Evolutionary conservation across 345 rosid genomes (phyloP).

Genomic region (Passiflora organensis): DNA sequence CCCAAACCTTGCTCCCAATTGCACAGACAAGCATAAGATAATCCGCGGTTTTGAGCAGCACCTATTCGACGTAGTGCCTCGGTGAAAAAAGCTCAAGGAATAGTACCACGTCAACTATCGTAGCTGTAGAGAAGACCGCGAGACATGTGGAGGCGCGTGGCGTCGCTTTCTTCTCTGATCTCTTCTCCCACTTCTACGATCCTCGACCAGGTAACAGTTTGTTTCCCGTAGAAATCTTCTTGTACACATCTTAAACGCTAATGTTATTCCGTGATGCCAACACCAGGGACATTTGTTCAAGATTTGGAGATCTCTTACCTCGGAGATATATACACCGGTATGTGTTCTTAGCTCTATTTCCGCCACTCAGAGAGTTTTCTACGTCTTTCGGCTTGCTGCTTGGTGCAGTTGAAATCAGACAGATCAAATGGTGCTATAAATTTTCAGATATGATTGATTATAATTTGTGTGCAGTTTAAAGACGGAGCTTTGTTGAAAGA

Average conservation of each 20-base stretch:
- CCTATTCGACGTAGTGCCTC: conserved; percentile 37
- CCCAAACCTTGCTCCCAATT: no score
- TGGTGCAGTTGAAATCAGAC: background rate
- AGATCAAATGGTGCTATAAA: background rate
- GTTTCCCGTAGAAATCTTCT: background rate
- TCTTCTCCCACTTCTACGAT: conserved; percentile 37
- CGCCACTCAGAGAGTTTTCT: background rate
- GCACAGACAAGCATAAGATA: no score
- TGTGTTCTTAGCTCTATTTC: background rate
- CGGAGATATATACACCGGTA: conserved; percentile 14
- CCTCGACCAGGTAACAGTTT: conserved; percentile 36
- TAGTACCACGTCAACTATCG: background rate
- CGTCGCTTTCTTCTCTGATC: conserved; percentile 50
- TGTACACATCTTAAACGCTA: background rate
- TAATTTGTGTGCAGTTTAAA: conserved; percentile 37
- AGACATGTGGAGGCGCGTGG: conserved; percentile 79
- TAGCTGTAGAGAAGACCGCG: no score
- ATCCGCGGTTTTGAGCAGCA: conserved; percentile 3
- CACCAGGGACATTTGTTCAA: conserved; percentile 35
- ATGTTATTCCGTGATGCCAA: background rate
- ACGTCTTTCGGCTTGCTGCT: background rate
- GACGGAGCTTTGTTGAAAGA: conserved; percentile 28
- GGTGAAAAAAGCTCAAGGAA: conserved; percentile 15
- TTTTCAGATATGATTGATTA: background rate
- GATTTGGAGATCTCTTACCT: conserved; percentile 35